Evolutionary conservation across 1,139 yeast genomes (phyloP).

Genomic region (Debaryomyces subglobosus): DNA sequence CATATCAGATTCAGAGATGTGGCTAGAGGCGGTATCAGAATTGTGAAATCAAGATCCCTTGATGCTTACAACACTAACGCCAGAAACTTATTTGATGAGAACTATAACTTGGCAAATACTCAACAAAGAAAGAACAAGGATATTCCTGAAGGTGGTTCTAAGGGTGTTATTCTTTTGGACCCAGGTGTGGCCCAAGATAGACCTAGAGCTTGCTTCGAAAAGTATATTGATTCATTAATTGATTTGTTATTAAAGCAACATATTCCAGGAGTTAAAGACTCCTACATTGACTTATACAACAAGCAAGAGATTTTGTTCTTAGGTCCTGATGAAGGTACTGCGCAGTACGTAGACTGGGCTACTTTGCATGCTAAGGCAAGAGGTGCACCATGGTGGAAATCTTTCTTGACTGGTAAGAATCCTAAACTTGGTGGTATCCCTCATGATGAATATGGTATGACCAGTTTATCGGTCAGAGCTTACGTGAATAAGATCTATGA

Average conservation of each 20-base stretch:
- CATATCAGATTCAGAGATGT: conserved; percentile 96
- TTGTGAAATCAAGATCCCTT: conserved; percentile 82
- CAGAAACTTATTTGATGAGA: conserved; percentile 91
- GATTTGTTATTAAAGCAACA: conserved; percentile 79
- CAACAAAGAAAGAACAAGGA: conserved; percentile 98
- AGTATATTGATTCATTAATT: conserved; percentile 88
- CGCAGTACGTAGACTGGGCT: conserved; percentile 98
- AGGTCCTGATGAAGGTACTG: conserved; percentile 99
- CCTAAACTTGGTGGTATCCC: conserved; percentile 96
- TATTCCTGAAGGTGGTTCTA: conserved; percentile 98
- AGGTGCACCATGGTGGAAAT: conserved; percentile 99
- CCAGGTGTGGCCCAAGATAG: conserved; percentile 78
- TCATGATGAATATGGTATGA: conserved; percentile 98
- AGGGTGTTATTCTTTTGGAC: conserved; percentile 91
- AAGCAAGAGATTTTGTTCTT: conserved; percentile 89
- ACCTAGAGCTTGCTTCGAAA: conserved; percentile 86
- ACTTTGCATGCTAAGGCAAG: conserved; percentile 89
- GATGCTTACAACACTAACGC: conserved; percentile 88
- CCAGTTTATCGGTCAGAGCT: conserved; percentile 90
- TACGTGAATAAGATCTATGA: conserved; percentile 89
- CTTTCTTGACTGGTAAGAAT: conserved; percentile 95
- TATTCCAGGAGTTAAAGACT: conserved; percentile 79
- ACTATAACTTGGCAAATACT: conserved; percentile 92
- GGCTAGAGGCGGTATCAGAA: conserved; percentile 97
- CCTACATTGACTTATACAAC: conserved; percentile 80